Base-by-base conservation (phyloP, 23 red algal genomes). In the Gracilaria gracilis region DNA sequence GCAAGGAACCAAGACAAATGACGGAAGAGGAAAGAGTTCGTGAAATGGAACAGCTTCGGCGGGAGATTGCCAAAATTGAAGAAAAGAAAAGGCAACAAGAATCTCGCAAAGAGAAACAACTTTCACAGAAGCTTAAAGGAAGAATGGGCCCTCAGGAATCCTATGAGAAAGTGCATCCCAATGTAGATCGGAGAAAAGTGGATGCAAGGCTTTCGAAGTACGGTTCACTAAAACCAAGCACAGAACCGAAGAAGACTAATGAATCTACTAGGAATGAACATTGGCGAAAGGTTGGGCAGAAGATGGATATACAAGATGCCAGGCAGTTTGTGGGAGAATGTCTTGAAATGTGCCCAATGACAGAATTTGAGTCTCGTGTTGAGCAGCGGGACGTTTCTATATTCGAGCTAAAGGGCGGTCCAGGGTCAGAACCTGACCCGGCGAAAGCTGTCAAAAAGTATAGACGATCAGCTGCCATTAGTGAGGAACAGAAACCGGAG, bases 371-470 rank as follows among this genome's bases (percentile, higher is more conserved):
- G 33, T 76, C 70, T 54, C 75, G 97, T 39, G 74, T 85, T 42
- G 44, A 38, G 7, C 94, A 96, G 19, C 62, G 90, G 25, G 97
- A 98, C 61, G 13, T 86, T 32, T 80, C 50, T 47, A 21, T 61
- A 32, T 81, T 79, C 73, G 78, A 82, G 49, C 20, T 80, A 32
- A 50, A 49, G 70, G 37, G 57, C 37, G 74, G 87, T 38, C 72
- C 72, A 31, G 72, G 72, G 13, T 77, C 72, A 2, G 40, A 91
- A 28, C 79, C 89, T 23, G 93, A 98, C 81, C 90, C 83, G 8
- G 64, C 61, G 24, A 87, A 91, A 42, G 88, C 93, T 37, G 93
- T 98, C 25, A 98, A 98, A 82, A 98, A 98, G 82, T 98, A 95
- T 59, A 84, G 92, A 4, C 83, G 97, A 4, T 95, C 97, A 37